Percentiles rank a stretch among this genome's conserved stretches.
Conservation (phyloP, 768 basidiomycete genomes). For the Collybia mongolica region DNA sequence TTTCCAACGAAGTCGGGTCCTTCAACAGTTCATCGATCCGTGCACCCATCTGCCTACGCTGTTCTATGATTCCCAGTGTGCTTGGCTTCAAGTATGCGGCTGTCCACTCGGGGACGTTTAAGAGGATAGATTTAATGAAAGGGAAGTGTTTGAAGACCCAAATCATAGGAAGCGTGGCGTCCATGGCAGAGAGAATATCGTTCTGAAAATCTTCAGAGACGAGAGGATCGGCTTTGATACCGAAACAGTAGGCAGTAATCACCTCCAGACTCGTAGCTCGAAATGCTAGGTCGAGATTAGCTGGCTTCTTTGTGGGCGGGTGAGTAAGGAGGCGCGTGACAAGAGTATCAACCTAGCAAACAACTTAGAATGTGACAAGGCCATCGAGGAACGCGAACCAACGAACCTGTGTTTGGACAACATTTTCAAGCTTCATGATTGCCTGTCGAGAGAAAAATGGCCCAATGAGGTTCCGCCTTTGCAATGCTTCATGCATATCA, state of each 20-base stretch:
- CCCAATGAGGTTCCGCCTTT: conserved; percentile 31
- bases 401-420: conserved; percentile 31
- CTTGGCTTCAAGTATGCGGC: conserved; percentile 32
- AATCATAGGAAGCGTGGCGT: conserved; percentile 33
- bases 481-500: conserved; percentile 31
- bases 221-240: conserved; percentile 25
- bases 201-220: conserved; percentile 30
- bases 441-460: conserved; percentile 40
- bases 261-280: conserved; percentile 37
- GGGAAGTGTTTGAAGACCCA: conserved; percentile 38
- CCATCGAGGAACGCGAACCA: neutral
- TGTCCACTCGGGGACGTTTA: conserved; percentile 29
- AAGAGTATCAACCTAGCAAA: conserved; percentile 30
- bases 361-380: no score
- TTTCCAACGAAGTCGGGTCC: conserved; percentile 26
- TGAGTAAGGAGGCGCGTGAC: conserved; percentile 25
- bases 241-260: conserved; percentile 38
- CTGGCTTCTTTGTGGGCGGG: conserved; percentile 17
- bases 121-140: conserved; percentile 25
- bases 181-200: conserved; percentile 30
- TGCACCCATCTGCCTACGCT: conserved; percentile 29
- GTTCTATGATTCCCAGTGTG: conserved; percentile 32
- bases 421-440: conserved; percentile 33
- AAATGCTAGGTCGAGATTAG: conserved; percentile 37
- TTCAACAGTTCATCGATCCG: conserved; percentile 34